These are phyloP conservation scores for Trametes meyenii DNA, from an alignment of 768 basidiomycete species.

Conservation along the genomic window DNA sequence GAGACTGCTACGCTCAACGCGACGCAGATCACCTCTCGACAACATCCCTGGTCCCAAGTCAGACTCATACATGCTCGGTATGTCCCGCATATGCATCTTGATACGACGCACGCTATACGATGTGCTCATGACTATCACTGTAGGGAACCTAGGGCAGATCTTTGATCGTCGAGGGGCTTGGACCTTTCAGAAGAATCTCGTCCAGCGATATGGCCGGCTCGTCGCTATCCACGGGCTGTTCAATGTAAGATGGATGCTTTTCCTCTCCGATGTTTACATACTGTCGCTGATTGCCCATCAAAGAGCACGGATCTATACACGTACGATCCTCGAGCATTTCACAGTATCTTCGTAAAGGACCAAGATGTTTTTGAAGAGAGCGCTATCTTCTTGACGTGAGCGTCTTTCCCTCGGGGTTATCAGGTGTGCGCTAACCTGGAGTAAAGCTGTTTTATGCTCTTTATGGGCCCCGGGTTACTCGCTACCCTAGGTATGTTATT, in stretches of 20 bases:
- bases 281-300: no score
- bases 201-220: neutral
- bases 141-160: neutral
- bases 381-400: neutral
- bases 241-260: neutral
- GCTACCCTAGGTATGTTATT: conserved; percentile 12
- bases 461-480: conserved; percentile 22
- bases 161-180: neutral
- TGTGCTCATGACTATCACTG: neutral
- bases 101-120: neutral
- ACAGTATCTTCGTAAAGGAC: conserved; percentile 23
- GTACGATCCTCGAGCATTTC: conserved; percentile 16
- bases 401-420: neutral
- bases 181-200: neutral
- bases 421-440: no score
- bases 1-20: neutral
- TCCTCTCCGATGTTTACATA: neutral
- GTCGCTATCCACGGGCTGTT: neutral
- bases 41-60: neutral
- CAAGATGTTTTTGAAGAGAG: conserved; percentile 19
- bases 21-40: neutral
- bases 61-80: neutral
- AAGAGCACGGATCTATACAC: conserved; percentile 5
- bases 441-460: neutral
- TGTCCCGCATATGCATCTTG: neutral